Evolutionary conservation across 345 rosid genomes (phyloP).

Genomic region (Brassica rapa): DNA sequence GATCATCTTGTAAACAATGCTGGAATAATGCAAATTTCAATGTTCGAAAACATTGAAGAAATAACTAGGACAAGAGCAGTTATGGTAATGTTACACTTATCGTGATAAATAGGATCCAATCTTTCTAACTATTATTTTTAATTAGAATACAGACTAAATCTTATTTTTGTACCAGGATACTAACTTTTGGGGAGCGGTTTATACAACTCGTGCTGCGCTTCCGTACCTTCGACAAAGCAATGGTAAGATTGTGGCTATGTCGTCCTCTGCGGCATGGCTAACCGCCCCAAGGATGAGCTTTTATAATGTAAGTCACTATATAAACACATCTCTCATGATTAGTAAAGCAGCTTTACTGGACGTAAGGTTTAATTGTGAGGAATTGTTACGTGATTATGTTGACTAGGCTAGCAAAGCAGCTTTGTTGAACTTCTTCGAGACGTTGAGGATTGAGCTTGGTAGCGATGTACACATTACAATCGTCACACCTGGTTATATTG

Average conservation of each 20-base stretch:
- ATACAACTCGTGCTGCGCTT: conserved; percentile 54
- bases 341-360: background rate
- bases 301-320: conserved; percentile 48
- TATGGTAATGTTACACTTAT: conserved; percentile 37
- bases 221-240: conserved; percentile 54
- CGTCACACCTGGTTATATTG: conserved; percentile 61
- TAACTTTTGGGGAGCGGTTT: conserved; percentile 71
- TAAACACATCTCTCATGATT: background rate
- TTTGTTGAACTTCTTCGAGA: conserved; percentile 51
- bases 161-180: conserved; percentile 44
- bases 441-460: conserved; percentile 61
- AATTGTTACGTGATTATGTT: background rate
- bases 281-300: conserved; percentile 52
- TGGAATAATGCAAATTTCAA: conserved; percentile 43
- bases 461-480: conserved; percentile 49
- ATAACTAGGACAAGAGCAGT: conserved; percentile 37
- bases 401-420: conserved; percentile 79
- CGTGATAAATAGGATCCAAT: background rate
- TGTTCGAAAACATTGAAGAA: conserved; percentile 49
- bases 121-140: background rate
- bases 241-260: conserved; percentile 60
- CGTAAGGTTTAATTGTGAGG: background rate
- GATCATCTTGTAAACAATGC: conserved; percentile 59
- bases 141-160: background rate
- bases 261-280: conserved; percentile 53